Evolutionary conservation across 75 land plant genomes (phyloP).

Genomic region (Cryptomeria japonica): DNA sequence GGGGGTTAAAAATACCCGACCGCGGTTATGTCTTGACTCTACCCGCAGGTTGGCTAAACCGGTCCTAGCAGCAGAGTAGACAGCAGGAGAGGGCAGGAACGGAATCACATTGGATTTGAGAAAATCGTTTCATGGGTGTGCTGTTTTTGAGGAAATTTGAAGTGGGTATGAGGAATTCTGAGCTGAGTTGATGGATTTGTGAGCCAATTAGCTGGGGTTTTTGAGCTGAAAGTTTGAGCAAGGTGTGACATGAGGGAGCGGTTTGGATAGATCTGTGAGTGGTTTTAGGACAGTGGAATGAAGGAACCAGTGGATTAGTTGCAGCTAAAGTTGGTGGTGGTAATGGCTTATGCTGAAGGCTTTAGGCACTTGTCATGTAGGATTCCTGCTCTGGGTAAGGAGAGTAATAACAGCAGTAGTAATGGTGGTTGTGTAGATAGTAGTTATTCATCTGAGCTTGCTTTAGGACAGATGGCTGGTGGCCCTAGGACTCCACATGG

Average conservation of each 20-base stretch:
- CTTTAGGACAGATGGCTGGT: not conserved
- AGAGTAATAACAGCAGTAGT: constrained; percentile 14
- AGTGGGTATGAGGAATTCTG: constrained; percentile 1
- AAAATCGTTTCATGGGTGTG: not conserved
- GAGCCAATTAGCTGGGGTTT: not conserved
- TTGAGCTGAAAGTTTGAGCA: not conserved
- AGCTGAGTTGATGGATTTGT: constrained; percentile 12
- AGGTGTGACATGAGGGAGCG: not conserved
- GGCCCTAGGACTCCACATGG: not conserved
- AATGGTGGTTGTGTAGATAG: constrained; percentile 22
- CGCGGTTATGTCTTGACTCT: not conserved
- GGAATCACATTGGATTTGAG: not conserved
- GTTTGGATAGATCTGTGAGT: not conserved
- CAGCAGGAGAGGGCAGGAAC: not conserved
- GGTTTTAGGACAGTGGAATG: not conserved
- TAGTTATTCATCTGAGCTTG: constrained; percentile 22
- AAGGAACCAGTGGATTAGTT: not conserved
- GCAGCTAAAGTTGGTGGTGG: constrained; percentile 15
- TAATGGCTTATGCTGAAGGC: not conserved
- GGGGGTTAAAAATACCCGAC: not conserved
- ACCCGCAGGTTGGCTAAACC: not conserved
- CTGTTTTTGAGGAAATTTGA: not conserved
- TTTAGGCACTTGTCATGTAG: constrained; percentile 8
- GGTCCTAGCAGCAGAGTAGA: constrained; percentile 2
- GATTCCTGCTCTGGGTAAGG: constrained; percentile 9